These are phyloP conservation scores for Penicillium sp. DNA, from an alignment of 2,329 filamentous ascomycete genomes.

Conservation along the genomic window DNA sequence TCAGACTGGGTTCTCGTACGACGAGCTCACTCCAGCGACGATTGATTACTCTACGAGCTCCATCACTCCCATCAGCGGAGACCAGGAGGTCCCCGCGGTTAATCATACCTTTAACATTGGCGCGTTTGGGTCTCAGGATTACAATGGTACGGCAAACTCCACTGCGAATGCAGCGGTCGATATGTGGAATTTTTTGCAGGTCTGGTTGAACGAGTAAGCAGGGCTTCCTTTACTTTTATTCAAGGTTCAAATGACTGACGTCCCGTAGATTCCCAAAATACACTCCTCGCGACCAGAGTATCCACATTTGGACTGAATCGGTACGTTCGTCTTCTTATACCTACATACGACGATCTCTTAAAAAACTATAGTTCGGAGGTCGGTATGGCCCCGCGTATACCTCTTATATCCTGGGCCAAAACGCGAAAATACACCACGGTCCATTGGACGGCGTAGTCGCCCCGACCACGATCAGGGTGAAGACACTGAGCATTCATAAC, in stretches of 20 bases:
- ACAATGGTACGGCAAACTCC: conserved; percentile 22
- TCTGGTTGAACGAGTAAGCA: conserved; percentile 3
- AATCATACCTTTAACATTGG: conserved; percentile 1
- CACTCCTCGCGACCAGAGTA: background rate
- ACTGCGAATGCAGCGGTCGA: conserved; percentile 54
- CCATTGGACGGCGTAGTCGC: conserved; percentile 47
- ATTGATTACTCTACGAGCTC: background rate
- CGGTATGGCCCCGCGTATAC: conserved; percentile 72
- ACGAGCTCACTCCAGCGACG: background rate
- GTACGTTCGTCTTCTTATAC: background rate
- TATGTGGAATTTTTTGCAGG: conserved; percentile 60
- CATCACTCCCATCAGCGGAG: background rate
- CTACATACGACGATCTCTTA: background rate
- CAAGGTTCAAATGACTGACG: background rate
- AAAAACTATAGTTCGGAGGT: conserved; percentile 52
- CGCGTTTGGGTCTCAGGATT: conserved; percentile 1
- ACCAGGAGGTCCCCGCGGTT: background rate
- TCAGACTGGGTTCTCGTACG: conserved; percentile 14
- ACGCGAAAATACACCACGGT: conserved; percentile 56
- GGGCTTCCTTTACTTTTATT: background rate
- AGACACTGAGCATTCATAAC: conserved; percentile 72
- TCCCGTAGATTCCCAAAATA: conserved; percentile 56
- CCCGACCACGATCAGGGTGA: conserved; percentile 55
- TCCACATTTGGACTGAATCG: conserved; percentile 10
- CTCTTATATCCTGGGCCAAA: conserved; percentile 64